phyloP scores from a whole-genome alignment of 1,284 basidiomycete genomes.

The Apiotrichum laibachii region DNA sequence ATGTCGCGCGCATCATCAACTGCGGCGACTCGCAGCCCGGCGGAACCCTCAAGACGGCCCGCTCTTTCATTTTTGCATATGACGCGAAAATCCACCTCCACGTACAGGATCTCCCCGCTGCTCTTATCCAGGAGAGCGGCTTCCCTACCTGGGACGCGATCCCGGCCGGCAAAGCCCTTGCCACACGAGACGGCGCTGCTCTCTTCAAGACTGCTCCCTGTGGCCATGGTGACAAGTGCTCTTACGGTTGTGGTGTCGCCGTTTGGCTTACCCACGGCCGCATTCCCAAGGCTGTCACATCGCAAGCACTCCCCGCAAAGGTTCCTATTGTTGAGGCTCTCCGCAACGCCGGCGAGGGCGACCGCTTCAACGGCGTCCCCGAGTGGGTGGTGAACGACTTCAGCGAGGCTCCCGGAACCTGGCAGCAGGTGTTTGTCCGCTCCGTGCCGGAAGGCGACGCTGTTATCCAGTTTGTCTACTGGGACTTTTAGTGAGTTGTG shows the following conservation, averaged over 20 bases:
- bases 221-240: slow-evolving; percentile 12
- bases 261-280: slow-evolving; percentile 55
- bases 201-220: slow-evolving; percentile 47
- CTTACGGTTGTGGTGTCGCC: slow-evolving; percentile 38
- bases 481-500: slow-evolving; percentile 52
- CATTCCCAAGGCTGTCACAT: slow-evolving; percentile 47
- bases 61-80: slow-evolving; percentile 51
- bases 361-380: slow-evolving; percentile 38
- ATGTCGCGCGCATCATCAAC: slow-evolving; percentile 47
- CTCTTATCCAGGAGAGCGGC: slow-evolving; percentile 24
- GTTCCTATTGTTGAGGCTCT: slow-evolving; percentile 51
- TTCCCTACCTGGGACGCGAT: slow-evolving; percentile 21
- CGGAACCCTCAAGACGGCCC: slow-evolving; percentile 45
- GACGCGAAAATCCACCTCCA: slow-evolving; percentile 48
- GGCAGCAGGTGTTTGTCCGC: slow-evolving; percentile 53
- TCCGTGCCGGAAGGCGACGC: slow-evolving; percentile 36
- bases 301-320: slow-evolving; percentile 50
- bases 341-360: slow-evolving; percentile 36
- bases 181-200: slow-evolving; percentile 51
- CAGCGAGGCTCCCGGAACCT: slow-evolving; percentile 43
- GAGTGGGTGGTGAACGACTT: slow-evolving; percentile 46
- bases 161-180: slow-evolving; percentile 48
- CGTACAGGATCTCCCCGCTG: slow-evolving; percentile 24
- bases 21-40: slow-evolving; percentile 55
- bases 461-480: slow-evolving; percentile 50